Conservation (phyloP, 257 asterid species). For the Cinchona pubescens region DNA sequence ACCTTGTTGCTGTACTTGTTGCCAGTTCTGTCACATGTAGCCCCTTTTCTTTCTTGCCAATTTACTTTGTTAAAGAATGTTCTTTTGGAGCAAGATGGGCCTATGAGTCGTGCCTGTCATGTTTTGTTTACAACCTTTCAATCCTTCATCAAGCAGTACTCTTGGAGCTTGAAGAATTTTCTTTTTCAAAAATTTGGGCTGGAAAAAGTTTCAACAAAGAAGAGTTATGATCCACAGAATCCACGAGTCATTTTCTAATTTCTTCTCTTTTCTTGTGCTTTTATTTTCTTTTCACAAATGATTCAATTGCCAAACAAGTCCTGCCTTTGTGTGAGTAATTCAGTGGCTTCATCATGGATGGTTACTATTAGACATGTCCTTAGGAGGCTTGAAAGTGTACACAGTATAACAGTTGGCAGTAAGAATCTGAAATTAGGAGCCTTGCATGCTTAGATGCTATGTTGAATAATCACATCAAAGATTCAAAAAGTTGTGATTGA, state of each 20-base stretch:
- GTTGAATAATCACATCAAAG: background rate
- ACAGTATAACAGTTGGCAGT: background rate
- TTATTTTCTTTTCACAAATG: background rate
- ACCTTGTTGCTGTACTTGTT: no score
- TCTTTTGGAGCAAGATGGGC: background rate
- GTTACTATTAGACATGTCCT: background rate
- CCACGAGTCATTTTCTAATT: no score
- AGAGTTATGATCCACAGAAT: no score
- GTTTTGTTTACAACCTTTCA: background rate
- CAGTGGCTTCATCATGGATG: background rate
- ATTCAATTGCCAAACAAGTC: no score
- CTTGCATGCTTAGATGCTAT: background rate
- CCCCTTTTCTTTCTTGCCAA: no score
- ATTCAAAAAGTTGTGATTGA: background rate
- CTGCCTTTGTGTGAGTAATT: background rate
- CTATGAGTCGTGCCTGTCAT: background rate
- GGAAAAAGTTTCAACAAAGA: no score
- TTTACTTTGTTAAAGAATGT: no score
- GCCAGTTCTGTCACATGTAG: no score
- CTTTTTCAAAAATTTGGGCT: no score
- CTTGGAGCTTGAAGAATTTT: no score
- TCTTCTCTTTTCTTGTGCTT: no score
- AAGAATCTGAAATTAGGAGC: background rate
- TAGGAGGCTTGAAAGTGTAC: background rate
- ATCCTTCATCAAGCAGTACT: background rate